These are phyloP conservation scores for Stygiomarasmius scandens DNA, from an alignment of 1,284 basidiomycete genomes.

Conservation along the genomic window DNA sequence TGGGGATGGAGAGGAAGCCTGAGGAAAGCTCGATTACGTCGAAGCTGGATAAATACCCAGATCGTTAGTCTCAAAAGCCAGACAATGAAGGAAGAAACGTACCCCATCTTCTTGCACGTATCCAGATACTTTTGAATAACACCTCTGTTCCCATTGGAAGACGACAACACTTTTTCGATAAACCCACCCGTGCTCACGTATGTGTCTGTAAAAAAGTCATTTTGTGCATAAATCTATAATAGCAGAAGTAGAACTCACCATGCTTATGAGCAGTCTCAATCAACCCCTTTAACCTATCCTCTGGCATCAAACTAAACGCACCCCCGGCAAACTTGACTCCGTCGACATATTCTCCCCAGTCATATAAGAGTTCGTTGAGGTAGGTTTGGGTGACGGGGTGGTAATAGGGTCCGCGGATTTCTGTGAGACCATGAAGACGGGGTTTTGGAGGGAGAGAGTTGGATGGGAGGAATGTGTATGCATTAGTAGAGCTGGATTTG, in stretches of 20 bases:
- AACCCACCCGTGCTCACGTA: conserved; percentile 48
- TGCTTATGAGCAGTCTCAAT: conserved; percentile 46
- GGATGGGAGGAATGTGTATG: conserved; percentile 26
- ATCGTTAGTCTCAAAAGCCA: not conserved
- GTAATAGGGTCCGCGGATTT: conserved; percentile 41
- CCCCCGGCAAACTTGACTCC: conserved; percentile 52
- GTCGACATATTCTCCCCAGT: conserved; percentile 45
- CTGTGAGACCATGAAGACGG: conserved; percentile 35
- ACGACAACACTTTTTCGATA: conserved; percentile 44
- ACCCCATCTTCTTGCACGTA: conserved; percentile 44
- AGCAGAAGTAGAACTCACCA: conserved; percentile 22
- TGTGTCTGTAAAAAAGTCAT: conserved; percentile 18
- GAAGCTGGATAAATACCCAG: conserved; percentile 28
- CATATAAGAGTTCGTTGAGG: conserved; percentile 21
- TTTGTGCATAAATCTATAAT: not conserved
- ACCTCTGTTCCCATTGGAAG: conserved; percentile 36
- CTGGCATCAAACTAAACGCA: conserved; percentile 47
- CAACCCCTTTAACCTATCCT: conserved; percentile 36
- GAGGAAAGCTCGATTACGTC: conserved; percentile 49
- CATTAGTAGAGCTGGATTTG: too few relatives aligned
- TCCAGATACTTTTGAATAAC: conserved; percentile 42
- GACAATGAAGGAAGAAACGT: not conserved
- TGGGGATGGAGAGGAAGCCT: conserved; percentile 49
- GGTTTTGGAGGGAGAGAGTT: conserved; percentile 29
- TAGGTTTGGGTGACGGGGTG: conserved; percentile 24